Conservation (phyloP, 1,284 basidiomycete species). For the Neotropicomus parvogracilis region DNA sequence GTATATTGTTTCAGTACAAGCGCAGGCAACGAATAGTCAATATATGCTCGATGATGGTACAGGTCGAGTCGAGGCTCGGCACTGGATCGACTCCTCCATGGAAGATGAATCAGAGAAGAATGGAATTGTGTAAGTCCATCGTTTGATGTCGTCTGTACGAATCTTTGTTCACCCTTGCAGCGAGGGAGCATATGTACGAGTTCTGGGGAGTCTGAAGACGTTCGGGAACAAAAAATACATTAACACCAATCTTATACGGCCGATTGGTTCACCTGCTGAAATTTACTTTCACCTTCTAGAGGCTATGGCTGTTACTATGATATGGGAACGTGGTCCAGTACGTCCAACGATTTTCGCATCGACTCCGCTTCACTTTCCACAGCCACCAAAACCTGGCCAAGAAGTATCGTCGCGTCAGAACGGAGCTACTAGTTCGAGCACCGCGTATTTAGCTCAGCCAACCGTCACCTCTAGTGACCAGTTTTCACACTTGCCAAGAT, state of each 20-base stretch:
- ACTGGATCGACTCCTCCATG: constrained; percentile 78
- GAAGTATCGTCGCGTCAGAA: constrained; percentile 16
- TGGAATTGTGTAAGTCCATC: constrained; percentile 40
- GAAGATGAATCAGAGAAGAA: constrained; percentile 49
- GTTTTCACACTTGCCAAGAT: constrained; percentile 53
- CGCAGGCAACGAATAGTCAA: constrained; percentile 78
- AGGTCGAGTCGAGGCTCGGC: constrained; percentile 81
- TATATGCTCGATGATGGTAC: constrained; percentile 89
- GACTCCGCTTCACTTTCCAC: constrained; percentile 5
- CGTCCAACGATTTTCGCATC: constrained; percentile 14
- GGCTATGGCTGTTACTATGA: constrained; percentile 45
- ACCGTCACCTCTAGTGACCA: constrained; percentile 36
- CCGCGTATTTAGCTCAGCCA: constrained; percentile 33
- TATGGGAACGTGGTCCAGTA: constrained; percentile 47
- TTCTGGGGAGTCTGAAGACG: constrained; percentile 85
- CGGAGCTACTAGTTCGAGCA: constrained; percentile 12
- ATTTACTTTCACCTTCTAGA: constrained; percentile 75
- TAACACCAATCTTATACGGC: constrained; percentile 71
- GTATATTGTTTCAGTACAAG: constrained; percentile 66
- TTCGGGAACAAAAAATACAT: constrained; percentile 85
- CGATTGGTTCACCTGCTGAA: constrained; percentile 73
- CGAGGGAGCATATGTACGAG: constrained; percentile 76
- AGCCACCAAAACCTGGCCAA: constrained; percentile 32
- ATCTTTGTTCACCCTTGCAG: constrained; percentile 38
- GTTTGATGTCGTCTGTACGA: background rate